Base-by-base conservation (phyloP, 169 alveolate genomes). In the Neospora caninum region DNA sequence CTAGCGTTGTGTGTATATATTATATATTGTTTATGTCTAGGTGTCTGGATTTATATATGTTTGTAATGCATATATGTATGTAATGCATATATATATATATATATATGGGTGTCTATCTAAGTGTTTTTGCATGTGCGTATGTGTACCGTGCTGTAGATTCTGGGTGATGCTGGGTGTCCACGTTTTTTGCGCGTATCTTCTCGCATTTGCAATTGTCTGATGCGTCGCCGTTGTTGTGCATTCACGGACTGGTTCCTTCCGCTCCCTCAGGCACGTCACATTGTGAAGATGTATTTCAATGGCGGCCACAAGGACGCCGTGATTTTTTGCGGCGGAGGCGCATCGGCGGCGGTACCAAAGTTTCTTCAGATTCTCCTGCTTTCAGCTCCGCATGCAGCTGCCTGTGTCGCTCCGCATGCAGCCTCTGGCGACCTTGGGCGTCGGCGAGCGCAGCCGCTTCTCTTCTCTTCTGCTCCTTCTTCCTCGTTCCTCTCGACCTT, bases 321-420 rank as follows among this genome's bases (percentile, higher is more conserved):
- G 41, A 94, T 94, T 36, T 95, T 95, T 93, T 88, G 95, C 82
- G 97, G 97, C 41, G 58, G 83, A 2, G 97, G 97, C 20, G 95
- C 91, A 0, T 82, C 94, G n/a, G 94, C 83, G 6, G 94, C 95
- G 36, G 93, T 89, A 49, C 29, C 91, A 0, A 93, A 93, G 91
- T 73, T 93, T 41, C 78, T 80, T 34, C 91, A 93, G 78, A 73
- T 93, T 43, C 88, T 93, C 80, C 91, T 89, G 64, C 93, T 89
- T 73, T 45, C 93, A 49, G 80, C 89, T 6, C 69, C 89, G 31
- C 49, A n/a, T 13, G 84, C 58, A 49, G 58, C 84, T 34, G 41
- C 45, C 43, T 39, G n/a, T 0, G 41, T 13, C 20, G 84, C 84
- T 34, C 4, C 84, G 45, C 7, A 6, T 7, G 41, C 45, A 10